A percentile compares a stretch with the other conserved stretches of the same genome.
These are phyloP conservation scores for Paecilomyces fulvus DNA, from an alignment of 2,329 filamentous ascomycete genomes.

Conservation along the genomic window DNA sequence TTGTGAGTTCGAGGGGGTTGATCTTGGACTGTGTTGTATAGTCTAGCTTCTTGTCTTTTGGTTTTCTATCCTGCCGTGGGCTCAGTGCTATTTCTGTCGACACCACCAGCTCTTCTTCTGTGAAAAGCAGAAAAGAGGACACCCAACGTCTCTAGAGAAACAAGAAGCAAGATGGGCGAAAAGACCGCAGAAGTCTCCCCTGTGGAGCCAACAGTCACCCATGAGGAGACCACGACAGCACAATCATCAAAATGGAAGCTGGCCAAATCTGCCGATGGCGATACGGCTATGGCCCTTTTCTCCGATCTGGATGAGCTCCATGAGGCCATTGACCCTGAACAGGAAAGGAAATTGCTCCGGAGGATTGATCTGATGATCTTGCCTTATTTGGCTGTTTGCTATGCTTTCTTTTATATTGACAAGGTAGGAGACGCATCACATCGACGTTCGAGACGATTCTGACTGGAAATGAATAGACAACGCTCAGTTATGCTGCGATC, in stretches of 20 bases:
- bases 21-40: background rate
- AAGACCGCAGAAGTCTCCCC: slow-evolving; percentile 7
- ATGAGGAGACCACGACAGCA: slow-evolving; percentile 18
- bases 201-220: slow-evolving; percentile 16
- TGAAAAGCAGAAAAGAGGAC: background rate
- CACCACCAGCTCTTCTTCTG: background rate
- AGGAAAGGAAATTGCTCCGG: slow-evolving; percentile 41
- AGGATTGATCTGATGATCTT: slow-evolving; percentile 54
- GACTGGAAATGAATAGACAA: slow-evolving; percentile 34
- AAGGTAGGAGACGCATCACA: slow-evolving; percentile 28
- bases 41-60: too few species aligned
- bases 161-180: slow-evolving; percentile 7
- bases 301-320: slow-evolving; percentile 39
- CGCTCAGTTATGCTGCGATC: slow-evolving; percentile 55
- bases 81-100: background rate
- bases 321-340: slow-evolving; percentile 37
- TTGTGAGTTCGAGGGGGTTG: background rate
- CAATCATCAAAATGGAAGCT: slow-evolving; percentile 19
- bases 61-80: background rate
- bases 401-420: slow-evolving; percentile 46
- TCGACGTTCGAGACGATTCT: too few species aligned
- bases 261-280: slow-evolving; percentile 30
- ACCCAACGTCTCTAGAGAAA: background rate
- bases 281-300: slow-evolving; percentile 46
- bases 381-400: slow-evolving; percentile 48